Conservation (phyloP, 306 rosid genomes). For the Prinsepia uniflora region DNA sequence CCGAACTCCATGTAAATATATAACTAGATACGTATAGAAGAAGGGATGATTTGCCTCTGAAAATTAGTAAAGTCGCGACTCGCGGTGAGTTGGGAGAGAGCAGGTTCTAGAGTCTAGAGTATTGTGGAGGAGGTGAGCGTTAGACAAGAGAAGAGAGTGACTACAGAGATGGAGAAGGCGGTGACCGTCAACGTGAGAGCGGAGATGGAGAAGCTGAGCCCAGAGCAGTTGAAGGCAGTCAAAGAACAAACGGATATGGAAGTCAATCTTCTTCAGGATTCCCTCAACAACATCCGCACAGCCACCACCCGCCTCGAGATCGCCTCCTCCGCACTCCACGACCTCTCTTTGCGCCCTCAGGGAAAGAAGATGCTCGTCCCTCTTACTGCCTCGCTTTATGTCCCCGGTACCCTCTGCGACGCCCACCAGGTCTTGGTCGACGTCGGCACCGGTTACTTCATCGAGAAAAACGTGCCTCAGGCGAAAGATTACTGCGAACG, state of each 20-base stretch:
- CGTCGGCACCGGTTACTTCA: slow-evolving; percentile 94
- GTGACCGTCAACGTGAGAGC: slow-evolving; percentile 19
- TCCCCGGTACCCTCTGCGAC: slow-evolving; percentile 76
- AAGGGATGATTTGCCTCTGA: not conserved
- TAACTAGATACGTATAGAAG: too few species aligned
- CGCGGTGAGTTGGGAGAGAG: not conserved
- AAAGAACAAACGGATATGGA: slow-evolving; percentile 85
- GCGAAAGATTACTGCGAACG: slow-evolving; percentile 90
- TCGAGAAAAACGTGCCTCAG: slow-evolving; percentile 84
- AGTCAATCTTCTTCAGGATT: slow-evolving; percentile 79
- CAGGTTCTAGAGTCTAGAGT: not conserved
- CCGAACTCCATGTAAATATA: too few species aligned
- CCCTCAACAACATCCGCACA: slow-evolving; percentile 79
- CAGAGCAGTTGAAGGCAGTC: slow-evolving; percentile 72
- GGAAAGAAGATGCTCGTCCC: slow-evolving; percentile 80
- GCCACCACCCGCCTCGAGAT: slow-evolving; percentile 84
- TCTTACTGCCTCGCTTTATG: slow-evolving; percentile 92
- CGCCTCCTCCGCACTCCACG: slow-evolving; percentile 72
- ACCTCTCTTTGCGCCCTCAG: slow-evolving; percentile 76
- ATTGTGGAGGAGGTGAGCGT: not conserved
- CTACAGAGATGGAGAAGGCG: slow-evolving; percentile 15
- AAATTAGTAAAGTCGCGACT: not conserved
- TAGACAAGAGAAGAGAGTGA: not conserved
- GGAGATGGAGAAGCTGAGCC: slow-evolving; percentile 70
- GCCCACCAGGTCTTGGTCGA: slow-evolving; percentile 65